Evolutionary conservation across 1,284 basidiomycete species (phyloP).

Genomic region (Thecaphora thlaspeos): DNA sequence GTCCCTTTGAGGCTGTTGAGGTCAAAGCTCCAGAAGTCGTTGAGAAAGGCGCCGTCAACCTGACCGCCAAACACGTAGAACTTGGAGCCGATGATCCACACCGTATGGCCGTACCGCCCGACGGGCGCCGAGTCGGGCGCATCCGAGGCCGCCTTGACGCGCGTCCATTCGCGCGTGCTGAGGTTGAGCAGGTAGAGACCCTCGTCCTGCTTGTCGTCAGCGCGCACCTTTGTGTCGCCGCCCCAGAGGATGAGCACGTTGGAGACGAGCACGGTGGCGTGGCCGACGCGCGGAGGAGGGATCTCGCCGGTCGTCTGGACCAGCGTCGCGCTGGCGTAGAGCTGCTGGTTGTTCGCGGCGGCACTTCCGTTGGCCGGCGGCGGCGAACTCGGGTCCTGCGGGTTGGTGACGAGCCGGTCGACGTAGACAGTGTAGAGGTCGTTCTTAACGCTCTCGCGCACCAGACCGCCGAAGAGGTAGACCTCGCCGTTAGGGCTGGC

Average conservation of each 20-base stretch:
- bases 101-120: conserved; percentile 93
- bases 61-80: conserved; percentile 97
- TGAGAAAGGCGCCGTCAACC: conserved; percentile 78
- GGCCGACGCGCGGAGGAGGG: conserved; percentile 87
- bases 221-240: conserved; percentile 79
- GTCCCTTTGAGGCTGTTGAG: conserved; percentile 62
- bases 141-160: conserved; percentile 62
- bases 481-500: conserved; percentile 77
- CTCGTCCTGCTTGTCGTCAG: conserved; percentile 83
- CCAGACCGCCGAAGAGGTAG: conserved; percentile 94
- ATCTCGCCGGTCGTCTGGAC: conserved; percentile 77
- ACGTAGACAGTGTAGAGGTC: conserved; percentile 71
- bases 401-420: conserved; percentile 64
- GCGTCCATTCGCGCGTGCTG: conserved; percentile 84
- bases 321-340: conserved; percentile 62
- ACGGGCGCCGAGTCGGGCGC: conserved; percentile 64
- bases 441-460: conserved; percentile 84
- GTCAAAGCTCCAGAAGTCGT: conserved; percentile 96
- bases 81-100: conserved; percentile 84
- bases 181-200: conserved; percentile 93
- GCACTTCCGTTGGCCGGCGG: conserved; percentile 16
- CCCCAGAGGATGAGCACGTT: conserved; percentile 98
- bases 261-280: conserved; percentile 91
- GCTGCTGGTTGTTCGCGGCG: conserved; percentile 35
- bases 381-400: conserved; percentile 69